Evolutionary conservation across 176 grass and related monocot species (phyloP), one percentile per base, ranked within the genome.

Genomic region (Musa itinerans): DNA sequence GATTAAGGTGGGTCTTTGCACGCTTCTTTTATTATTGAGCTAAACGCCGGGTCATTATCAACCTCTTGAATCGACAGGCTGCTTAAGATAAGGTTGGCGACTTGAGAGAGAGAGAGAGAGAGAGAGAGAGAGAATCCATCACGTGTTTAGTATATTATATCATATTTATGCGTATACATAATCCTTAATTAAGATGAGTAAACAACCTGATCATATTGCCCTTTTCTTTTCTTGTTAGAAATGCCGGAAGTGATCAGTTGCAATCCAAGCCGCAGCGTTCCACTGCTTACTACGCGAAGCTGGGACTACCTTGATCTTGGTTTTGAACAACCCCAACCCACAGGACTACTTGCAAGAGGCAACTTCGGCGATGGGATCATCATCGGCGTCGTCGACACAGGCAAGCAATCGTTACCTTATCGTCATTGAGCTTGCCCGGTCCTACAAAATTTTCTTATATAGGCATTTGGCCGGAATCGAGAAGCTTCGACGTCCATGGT

Each of bases 401-500:
- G 90, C 86, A 69, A 83, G 52, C 11, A 16, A 29, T 25, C 29
- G 1, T 17, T 8, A 43, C 24, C 19, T 69, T 16, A 8, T 16
- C 29, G 29, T 34, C 29, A 34, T 34, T 34, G 61, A 77, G 13
- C 17, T 75, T 16, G 90, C 55, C 73, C 89, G 22, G 90, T 80
- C 17, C 3, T 69, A 65, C 12, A 50, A 67, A 59, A 8, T 34
- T 17, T 58, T 68, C 43, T 8, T 29, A 13, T 74, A 63, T 50
- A n/a, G 91, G 91, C 76, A 87, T 93, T 82, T 93, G 91, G 91
- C 91, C 91, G 67, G 87, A 93, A 80, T 89, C 91, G 2, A 80
- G 65, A n/a, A 93, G 85, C 64, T 93, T 93, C 76, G 63, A 71
- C 53, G 91, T 90, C 51, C 73, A 88, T 68, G 87, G 83, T 50